Percentiles rank a stretch among this genome's conserved stretches.
These are phyloP conservation scores for Tritrichomonas musculus DNA, from an alignment of 208 protist genomes.

Conservation along the genomic window DNA sequence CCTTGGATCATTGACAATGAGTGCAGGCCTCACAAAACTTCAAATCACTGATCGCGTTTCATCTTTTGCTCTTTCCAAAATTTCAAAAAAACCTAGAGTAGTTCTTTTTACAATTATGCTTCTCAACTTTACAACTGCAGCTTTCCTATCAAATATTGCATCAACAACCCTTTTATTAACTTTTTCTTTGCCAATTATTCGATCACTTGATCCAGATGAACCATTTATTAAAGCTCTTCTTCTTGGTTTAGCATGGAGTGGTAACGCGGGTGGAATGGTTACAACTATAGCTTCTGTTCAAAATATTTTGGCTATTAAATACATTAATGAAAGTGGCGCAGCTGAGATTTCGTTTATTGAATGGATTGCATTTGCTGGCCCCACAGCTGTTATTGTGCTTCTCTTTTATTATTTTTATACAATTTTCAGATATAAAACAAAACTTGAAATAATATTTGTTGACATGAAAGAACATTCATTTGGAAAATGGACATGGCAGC, in stretches of 20 bases:
- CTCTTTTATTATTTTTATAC: not conserved
- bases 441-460: not conserved
- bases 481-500: not conserved
- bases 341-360: slow-evolving; percentile 12
- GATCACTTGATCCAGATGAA: not conserved
- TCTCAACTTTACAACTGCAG: not conserved
- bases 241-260: not conserved
- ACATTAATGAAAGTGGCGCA: slow-evolving; percentile 1
- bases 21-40: not conserved
- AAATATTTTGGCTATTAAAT: slow-evolving; percentile 31
- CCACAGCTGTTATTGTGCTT: not conserved
- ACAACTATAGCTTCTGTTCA: slow-evolving; percentile 10
- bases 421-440: not conserved
- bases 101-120: not conserved
- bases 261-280: not conserved
- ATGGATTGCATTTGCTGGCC: slow-evolving; percentile 6
- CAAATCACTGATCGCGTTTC: slow-evolving; percentile 24
- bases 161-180: not conserved
- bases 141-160: slow-evolving; percentile 10
- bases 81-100: not conserved
- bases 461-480: not conserved
- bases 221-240: not conserved
- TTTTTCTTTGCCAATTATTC: slow-evolving; percentile 4
- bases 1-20: not conserved
- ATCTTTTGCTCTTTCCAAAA: not conserved